These are phyloP conservation scores for Durotheca rogersii DNA, from an alignment of 495 filamentous ascomycete genomes.

Conservation along the genomic window DNA sequence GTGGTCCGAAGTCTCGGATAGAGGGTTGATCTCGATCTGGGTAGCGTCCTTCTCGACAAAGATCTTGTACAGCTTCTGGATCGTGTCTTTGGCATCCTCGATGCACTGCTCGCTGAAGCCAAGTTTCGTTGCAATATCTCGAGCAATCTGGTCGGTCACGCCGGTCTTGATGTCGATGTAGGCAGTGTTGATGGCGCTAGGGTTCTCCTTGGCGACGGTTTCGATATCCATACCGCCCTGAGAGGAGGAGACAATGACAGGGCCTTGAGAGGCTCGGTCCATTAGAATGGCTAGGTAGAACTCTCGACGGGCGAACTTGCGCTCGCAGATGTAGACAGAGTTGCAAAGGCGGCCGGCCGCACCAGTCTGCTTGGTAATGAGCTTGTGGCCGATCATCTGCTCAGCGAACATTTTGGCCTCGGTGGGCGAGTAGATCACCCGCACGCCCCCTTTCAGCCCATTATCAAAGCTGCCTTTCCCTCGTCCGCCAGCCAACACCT, in stretches of 20 bases:
- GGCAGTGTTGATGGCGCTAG: slow-evolving; percentile 90
- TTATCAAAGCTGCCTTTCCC: slow-evolving; percentile 98
- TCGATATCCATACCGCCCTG: slow-evolving; percentile 99
- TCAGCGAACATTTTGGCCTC: slow-evolving; percentile 94
- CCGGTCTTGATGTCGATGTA: slow-evolving; percentile 91
- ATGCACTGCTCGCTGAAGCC: slow-evolving; percentile 97
- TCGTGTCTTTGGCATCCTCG: slow-evolving; percentile 88
- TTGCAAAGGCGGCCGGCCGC: slow-evolving; percentile 88
- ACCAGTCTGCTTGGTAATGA: slow-evolving; percentile 99
- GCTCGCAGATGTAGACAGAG: slow-evolving; percentile 96
- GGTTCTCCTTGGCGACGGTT: slow-evolving; percentile 94
- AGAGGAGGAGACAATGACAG: slow-evolving; percentile 94
- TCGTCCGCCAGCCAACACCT: slow-evolving; percentile 95
- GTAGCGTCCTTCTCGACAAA: slow-evolving; percentile 98
- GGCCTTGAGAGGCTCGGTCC: slow-evolving; percentile 88
- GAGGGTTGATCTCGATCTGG: slow-evolving; percentile 98
- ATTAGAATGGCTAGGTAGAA: slow-evolving; percentile 98
- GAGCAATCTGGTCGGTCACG: slow-evolving; percentile 92
- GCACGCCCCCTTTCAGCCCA: slow-evolving; percentile 96
- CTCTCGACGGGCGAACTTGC: slow-evolving; percentile 97
- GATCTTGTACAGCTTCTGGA: slow-evolving; percentile 97
- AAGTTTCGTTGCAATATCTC: slow-evolving; percentile 84
- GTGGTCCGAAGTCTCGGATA: slow-evolving; percentile 96
- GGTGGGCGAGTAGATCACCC: slow-evolving; percentile 89
- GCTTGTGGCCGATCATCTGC: slow-evolving; percentile 99